Conservation (phyloP, 768 basidiomycete genomes). For the Kockovaella imperatae region DNA sequence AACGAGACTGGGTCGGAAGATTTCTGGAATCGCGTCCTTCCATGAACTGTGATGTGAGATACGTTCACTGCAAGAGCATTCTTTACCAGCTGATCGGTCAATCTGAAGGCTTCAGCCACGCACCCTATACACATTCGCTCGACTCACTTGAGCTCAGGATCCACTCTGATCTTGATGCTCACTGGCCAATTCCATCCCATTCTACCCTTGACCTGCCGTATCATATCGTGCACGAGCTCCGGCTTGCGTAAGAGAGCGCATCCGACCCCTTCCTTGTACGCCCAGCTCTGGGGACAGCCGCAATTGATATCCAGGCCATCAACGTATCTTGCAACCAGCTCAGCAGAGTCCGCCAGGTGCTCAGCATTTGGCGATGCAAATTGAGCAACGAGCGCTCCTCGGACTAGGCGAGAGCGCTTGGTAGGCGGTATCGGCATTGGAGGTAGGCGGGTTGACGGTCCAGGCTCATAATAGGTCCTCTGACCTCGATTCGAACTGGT, state of each 20-base stretch:
- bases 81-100: slow-evolving; percentile 47
- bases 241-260: slow-evolving; percentile 49
- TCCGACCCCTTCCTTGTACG: slow-evolving; percentile 49
- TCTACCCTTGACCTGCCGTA: slow-evolving; percentile 46
- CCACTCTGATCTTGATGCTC: slow-evolving; percentile 50
- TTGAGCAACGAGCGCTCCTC: slow-evolving; percentile 48
- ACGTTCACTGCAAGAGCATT: slow-evolving; percentile 47
- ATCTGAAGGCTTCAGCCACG: slow-evolving; percentile 18
- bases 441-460: slow-evolving; percentile 20
- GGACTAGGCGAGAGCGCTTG: slow-evolving; percentile 31
- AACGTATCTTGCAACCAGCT: slow-evolving; percentile 47
- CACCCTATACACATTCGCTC: background rate
- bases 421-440: slow-evolving; percentile 20
- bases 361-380: slow-evolving; percentile 48
- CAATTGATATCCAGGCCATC: slow-evolving; percentile 52
- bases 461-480: slow-evolving; percentile 9
- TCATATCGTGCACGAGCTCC: slow-evolving; percentile 48
- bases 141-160: slow-evolving; percentile 46
- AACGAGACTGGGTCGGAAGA: slow-evolving; percentile 48
- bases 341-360: slow-evolving; percentile 48
- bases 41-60: slow-evolving; percentile 49
- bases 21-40: slow-evolving; percentile 48
- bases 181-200: slow-evolving; percentile 49
- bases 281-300: slow-evolving; percentile 50
- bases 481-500: background rate